phyloP scores from a whole-genome alignment of 202 grass and related monocot species.

The Eragrostis tef region DNA sequence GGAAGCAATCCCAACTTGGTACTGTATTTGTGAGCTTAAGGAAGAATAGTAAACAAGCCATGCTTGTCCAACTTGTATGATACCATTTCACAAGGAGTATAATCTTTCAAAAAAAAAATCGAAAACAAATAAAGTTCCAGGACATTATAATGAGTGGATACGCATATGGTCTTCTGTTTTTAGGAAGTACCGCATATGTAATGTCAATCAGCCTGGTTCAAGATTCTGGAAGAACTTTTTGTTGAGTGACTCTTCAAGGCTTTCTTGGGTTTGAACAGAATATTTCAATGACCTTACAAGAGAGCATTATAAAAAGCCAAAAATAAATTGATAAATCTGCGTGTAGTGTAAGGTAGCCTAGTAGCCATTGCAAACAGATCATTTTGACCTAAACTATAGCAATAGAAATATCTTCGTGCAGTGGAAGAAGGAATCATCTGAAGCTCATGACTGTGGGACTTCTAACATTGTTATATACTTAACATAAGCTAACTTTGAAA shows the following conservation, averaged over 20 bases:
- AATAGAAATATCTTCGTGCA: neutral
- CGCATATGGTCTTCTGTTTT: too few species aligned
- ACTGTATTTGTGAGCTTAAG: too few species aligned
- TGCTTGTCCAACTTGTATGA: too few species aligned
- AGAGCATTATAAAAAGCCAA: neutral
- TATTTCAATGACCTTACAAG: neutral
- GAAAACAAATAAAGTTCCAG: neutral
- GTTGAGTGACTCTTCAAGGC: neutral
- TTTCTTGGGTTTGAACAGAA: slow-evolving; percentile 23
- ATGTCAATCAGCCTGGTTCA: neutral
- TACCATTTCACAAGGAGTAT: too few species aligned
- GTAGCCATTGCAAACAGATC: too few species aligned
- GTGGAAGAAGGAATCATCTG: neutral
- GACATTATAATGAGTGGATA: neutral
- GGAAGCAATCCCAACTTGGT: too few species aligned
- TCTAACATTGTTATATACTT: too few species aligned
- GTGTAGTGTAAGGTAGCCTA: too few species aligned
- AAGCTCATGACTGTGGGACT: neutral
- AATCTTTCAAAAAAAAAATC: neutral
- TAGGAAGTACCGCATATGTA: neutral
- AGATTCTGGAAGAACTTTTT: neutral
- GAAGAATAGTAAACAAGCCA: neutral
- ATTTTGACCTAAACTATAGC: too few species aligned
- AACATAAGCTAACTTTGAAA: too few species aligned
- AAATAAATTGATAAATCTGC: neutral